Base-by-base conservation (phyloP, 2,329 filamentous ascomycete species). In the Chalaropsis ovoidea region DNA sequence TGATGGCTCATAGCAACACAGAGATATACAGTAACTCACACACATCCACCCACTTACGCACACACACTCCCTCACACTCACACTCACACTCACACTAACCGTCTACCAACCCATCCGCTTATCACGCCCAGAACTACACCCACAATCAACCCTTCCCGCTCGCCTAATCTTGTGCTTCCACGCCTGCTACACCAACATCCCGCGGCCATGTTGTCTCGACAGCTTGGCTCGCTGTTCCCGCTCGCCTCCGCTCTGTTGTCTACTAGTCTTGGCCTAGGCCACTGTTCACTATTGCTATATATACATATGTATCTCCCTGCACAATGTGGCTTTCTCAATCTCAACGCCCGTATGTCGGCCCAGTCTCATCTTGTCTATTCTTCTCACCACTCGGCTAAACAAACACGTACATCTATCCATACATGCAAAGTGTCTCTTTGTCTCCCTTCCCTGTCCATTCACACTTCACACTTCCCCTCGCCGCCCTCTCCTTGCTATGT, bases 321-420 rank as follows among this genome's bases (percentile, higher is more conserved):
- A n/a, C n/a, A n/a, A n/a, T n/a, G n/a, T n/a, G n/a, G n/a, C n/a
- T n/a, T n/a, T n/a, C n/a, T n/a, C n/a, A n/a, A n/a, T n/a, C n/a
- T n/a, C n/a, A n/a, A n/a, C n/a, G 31, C 31, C 31, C 31, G 7
- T 35, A 35, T 3, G 35, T 10, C 35, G 8, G 35, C 8, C 47
- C 5, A 52, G 19, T 24, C 15, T 52, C 27, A 8, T 58, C 24
- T 39, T 58, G 24, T 39, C 15, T 35, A 27, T 35, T n/a, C 47
- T 52, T 58, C 54, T 58, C 22, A 15, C 54, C 13, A 58, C 27
- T 58, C 15, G 54, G 54, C 13, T 58, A 39, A 56, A 56, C 35
- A 39, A n/a, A 11, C 15, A 56, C 52, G 17, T 1, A 35, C 22
- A 56, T 2, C 19, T 13, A 52, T 6, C 22, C 5, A 24, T 22